These are phyloP conservation scores for Quillaja saponaria DNA, from an alignment of 306 rosid species.

Conservation along the genomic window DNA sequence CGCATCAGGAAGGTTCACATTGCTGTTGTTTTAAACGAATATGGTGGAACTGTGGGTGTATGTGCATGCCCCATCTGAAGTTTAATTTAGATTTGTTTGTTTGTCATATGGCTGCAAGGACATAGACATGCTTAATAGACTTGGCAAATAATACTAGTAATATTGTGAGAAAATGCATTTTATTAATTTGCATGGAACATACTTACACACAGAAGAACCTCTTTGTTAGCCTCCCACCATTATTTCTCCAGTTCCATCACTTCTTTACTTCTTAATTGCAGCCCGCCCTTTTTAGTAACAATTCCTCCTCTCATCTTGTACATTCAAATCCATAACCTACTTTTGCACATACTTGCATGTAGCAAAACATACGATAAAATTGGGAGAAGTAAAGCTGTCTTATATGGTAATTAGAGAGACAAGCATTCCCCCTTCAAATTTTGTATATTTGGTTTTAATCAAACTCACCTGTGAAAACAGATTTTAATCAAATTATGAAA, in stretches of 20 bases:
- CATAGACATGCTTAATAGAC: too few species aligned
- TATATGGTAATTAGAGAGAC: constrained; percentile 6
- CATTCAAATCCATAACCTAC: constrained; percentile 13
- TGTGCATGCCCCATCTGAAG: constrained; percentile 34
- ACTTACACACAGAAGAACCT: too few species aligned
- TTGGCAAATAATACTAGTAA: too few species aligned
- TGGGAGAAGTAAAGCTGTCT: not conserved
- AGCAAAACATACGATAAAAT: not conserved
- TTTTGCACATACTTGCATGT: constrained; percentile 18
- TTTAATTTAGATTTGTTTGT: constrained; percentile 27
- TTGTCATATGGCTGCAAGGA: not conserved
- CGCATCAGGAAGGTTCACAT: constrained; percentile 99
- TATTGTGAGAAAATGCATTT: too few species aligned
- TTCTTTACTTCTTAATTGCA: not conserved
- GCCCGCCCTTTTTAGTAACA: constrained; percentile 1
- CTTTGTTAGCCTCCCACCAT: constrained; percentile 1
- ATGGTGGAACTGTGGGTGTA: constrained; percentile 99
- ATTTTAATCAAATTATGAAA: not conserved
- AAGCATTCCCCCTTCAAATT: not conserved
- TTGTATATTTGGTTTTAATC: constrained; percentile 15
- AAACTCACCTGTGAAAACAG: too few species aligned
- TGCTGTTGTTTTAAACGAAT: constrained; percentile 98
- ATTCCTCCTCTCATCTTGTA: constrained; percentile 3
- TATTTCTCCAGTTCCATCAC: not conserved
- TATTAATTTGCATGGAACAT: too few species aligned